phyloP scores from a whole-genome alignment of 1,284 basidiomycete genomes.

The Tylopilus sp. region DNA sequence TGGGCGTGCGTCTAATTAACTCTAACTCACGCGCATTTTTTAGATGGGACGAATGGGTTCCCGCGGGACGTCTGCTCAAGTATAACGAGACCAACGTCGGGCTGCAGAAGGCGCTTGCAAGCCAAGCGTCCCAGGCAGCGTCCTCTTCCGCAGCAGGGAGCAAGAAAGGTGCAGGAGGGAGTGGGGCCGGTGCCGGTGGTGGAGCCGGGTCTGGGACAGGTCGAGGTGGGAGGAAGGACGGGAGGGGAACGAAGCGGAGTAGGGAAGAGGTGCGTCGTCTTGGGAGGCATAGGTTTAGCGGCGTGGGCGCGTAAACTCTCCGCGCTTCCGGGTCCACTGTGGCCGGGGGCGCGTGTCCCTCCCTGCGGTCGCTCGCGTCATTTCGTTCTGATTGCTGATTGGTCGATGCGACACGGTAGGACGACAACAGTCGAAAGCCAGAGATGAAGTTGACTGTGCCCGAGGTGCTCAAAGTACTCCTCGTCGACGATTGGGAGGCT shows the following conservation, averaged over 20 bases:
- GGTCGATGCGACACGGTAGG: conserved; percentile 34
- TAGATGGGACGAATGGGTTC: conserved; percentile 99
- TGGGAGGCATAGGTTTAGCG: not conserved
- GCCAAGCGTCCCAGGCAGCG: conserved; percentile 36
- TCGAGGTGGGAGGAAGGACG: conserved; percentile 30
- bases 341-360: no score
- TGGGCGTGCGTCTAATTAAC: not conserved
- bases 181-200: conserved; percentile 21
- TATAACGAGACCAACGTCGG: conserved; percentile 80
- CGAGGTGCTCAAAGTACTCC: conserved; percentile 80
- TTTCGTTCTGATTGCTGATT: conserved; percentile 6
- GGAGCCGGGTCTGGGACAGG: conserved; percentile 22
- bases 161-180: conserved; percentile 29
- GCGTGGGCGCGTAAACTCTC: not conserved
- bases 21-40: not conserved
- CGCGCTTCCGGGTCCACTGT: no score
- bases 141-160: conserved; percentile 33
- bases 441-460: conserved; percentile 92
- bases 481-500: conserved; percentile 98
- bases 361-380: not conserved
- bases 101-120: conserved; percentile 66
- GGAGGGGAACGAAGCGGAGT: conserved; percentile 37
- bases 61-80: conserved; percentile 79
- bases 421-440: conserved; percentile 68
- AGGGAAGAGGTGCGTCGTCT: conserved; percentile 33